Conservation (phyloP, 768 basidiomycete genomes). For the Russula emetica region DNA sequence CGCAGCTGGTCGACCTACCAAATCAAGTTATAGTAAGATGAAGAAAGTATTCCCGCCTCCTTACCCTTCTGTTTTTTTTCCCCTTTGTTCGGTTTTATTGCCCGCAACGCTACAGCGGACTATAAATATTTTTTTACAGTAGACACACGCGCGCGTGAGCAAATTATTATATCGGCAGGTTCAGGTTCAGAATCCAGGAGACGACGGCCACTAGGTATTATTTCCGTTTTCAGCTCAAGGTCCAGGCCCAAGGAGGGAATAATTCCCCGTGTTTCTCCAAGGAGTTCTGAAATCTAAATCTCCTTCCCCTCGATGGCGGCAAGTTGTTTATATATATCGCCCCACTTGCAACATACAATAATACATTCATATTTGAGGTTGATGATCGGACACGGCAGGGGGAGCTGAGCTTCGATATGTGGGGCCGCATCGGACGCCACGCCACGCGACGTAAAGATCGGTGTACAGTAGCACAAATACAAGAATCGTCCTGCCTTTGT, state of each 20-base stretch:
- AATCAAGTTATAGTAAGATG: too few species aligned
- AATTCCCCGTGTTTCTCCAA: too few species aligned
- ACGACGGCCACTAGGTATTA: background rate
- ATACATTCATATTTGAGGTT: background rate
- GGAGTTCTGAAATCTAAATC: too few species aligned
- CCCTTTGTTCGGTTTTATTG: too few species aligned
- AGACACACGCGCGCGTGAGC: too few species aligned
- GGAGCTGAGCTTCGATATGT: background rate
- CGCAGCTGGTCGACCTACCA: too few species aligned
- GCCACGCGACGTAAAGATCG: constrained; percentile 4
- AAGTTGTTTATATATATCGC: background rate
- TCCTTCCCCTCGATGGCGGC: too few species aligned
- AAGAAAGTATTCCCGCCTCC: too few species aligned
- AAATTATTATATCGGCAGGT: background rate
- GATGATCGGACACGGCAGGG: background rate
- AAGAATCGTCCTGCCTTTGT: background rate
- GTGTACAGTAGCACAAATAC: background rate
- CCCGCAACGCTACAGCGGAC: too few species aligned
- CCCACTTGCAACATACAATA: background rate
- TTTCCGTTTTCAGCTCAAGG: constrained; percentile 6
- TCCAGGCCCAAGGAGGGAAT: background rate
- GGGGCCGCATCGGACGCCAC: background rate
- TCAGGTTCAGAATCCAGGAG: background rate
- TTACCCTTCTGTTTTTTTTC: too few species aligned
- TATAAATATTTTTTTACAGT: too few species aligned